Base-by-base conservation (phyloP, 768 basidiomycete genomes). In the Piloderma croceum region DNA sequence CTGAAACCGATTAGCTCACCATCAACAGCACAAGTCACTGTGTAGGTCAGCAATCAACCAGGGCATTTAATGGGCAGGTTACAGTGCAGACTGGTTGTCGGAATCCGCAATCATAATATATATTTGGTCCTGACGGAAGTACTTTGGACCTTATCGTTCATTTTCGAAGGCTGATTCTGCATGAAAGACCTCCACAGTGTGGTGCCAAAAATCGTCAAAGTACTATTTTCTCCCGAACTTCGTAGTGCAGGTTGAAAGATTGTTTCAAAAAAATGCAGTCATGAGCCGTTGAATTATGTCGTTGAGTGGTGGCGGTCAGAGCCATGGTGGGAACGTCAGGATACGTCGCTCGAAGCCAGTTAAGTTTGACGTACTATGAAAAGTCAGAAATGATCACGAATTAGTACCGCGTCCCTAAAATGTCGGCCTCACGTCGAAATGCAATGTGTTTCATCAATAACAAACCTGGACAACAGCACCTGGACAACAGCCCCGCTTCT, bases 381-480 rank as follows among this genome's bases (percentile, higher is more conserved):
- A n/a, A 31, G 27, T 24, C 25, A 37, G 31, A 22, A 32, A 31
- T 31, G 18, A 17, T 11, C 4, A n/a, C 24, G 25, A 5, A 18
- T 15, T 12, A 25, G n/a, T 62, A 88, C 86, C 19, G 85, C 77
- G n/a, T 77, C 76, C 36, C 94, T 79, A 54, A 96, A 93, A 56
- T 92, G 84, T 53, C 92, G 81, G 5, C 94, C 96, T 94, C 96
- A 98, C 17, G 81, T 81, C 11, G 81, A 83, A 31, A 98, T 87
- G 58, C 90, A 91, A 59, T 99, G 96, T 3, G 92, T 93, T 58
- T 99, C 96, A 56, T 99, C 96, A 37, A 97, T 75, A 1, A 96
- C 92, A 56, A 99, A 94, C 23, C 94, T 70, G 11, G 90, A 91
- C n/a, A n/a, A n/a, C n/a, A n/a, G n/a, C n/a, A n/a, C n/a, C n/a